phyloP scores from a whole-genome alignment of 2,329 filamentous ascomycete species.

The Uncinocarpus reesii region DNA sequence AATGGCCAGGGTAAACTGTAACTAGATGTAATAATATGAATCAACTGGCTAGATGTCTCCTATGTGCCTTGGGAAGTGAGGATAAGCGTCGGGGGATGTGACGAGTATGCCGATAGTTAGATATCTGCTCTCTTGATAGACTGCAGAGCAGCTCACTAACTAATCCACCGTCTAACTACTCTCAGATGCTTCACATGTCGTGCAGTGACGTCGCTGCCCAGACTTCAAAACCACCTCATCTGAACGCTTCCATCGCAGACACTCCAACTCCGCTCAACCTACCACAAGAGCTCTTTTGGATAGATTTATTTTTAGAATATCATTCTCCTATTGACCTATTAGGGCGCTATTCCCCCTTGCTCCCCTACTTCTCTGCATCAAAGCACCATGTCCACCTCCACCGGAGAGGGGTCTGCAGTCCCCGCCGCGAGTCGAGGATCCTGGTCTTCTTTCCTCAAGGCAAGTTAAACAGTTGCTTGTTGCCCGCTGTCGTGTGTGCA shows the following conservation, averaged over 20 bases:
- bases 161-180: no score
- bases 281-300: not conserved
- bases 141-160: no score
- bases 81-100: no score
- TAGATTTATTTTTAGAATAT: conserved; percentile 2
- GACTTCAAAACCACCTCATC: no score
- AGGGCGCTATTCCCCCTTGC: not conserved
- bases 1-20: no score
- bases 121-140: no score
- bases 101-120: no score
- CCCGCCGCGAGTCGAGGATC: conserved; percentile 36
- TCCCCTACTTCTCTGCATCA: not conserved
- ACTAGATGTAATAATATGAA: no score
- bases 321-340: not conserved
- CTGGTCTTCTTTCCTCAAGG: conserved; percentile 42
- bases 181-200: no score
- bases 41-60: no score
- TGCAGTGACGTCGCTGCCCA: no score
- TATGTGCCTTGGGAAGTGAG: no score
- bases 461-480: conserved; percentile 17
- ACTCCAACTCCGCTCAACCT: not conserved
- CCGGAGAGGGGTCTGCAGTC: conserved; percentile 34
- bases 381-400: conserved; percentile 17
- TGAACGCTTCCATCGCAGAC: not conserved
- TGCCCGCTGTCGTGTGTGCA: not conserved